Evolutionary conservation across 345 rosid species (phyloP).

Genomic region (Erucastrum elatum): DNA sequence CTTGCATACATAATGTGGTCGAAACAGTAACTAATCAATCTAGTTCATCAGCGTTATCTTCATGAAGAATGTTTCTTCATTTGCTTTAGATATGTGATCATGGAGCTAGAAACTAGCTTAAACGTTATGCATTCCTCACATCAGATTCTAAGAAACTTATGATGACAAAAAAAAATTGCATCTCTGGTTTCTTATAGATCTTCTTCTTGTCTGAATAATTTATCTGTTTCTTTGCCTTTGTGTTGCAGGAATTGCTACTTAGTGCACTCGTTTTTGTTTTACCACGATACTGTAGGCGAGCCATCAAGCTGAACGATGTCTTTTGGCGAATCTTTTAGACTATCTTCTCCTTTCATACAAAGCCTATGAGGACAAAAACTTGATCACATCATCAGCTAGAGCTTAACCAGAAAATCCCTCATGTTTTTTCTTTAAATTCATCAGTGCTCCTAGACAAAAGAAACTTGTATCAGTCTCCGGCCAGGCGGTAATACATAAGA

Average conservation of each 20-base stretch:
- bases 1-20: not conserved
- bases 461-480: conserved; percentile 72
- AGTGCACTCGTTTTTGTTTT: conserved; percentile 42
- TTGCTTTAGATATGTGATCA: not conserved
- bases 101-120: conserved; percentile 19
- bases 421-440: conserved; percentile 42
- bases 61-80: not conserved
- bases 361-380: conserved; percentile 34
- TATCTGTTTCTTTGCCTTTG: conserved; percentile 12
- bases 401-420: conserved; percentile 41
- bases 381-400: conserved; percentile 31
- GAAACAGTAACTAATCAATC: conserved; percentile 1
- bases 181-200: too few species aligned
- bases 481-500: conserved; percentile 67
- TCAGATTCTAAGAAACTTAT: conserved; percentile 11
- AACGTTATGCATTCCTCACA: not conserved
- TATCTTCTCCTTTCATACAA: conserved; percentile 30
- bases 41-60: conserved; percentile 4
- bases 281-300: conserved; percentile 46
- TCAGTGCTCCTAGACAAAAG: conserved; percentile 40
- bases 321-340: conserved; percentile 39
- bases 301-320: conserved; percentile 35
- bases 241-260: conserved; percentile 46
- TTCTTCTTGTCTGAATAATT: not conserved
- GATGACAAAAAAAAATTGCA: not conserved